phyloP scores from a whole-genome alignment of 2,329 filamentous ascomycete genomes.

The Colletotrichum brevisporum region DNA sequence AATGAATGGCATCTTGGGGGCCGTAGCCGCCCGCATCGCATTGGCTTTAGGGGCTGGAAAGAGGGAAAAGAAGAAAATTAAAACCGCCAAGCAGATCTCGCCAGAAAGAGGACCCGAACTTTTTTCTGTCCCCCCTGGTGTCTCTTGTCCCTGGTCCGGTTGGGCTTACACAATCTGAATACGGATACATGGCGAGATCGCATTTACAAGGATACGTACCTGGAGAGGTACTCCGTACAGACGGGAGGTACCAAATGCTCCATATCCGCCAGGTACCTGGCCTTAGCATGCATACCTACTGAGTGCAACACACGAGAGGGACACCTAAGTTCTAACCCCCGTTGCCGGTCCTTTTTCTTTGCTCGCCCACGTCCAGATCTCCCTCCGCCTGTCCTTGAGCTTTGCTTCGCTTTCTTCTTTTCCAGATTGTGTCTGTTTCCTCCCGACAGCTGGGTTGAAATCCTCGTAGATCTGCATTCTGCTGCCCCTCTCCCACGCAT shows the following conservation, averaged over 20 bases:
- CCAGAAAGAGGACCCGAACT: slow-evolving; percentile 6
- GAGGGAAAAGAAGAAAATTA: slow-evolving; percentile 1
- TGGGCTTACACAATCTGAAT: background rate
- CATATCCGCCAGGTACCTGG: background rate
- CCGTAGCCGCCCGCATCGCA: slow-evolving; percentile 13
- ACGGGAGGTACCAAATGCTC: background rate
- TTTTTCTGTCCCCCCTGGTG: slow-evolving; percentile 3
- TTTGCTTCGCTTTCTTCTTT: slow-evolving; percentile 7
- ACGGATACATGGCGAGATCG: slow-evolving; percentile 25
- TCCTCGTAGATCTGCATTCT: slow-evolving; percentile 5
- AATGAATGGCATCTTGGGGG: slow-evolving; percentile 5
- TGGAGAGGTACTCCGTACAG: background rate
- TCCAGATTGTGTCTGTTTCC: slow-evolving; percentile 6
- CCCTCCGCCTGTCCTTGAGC: background rate
- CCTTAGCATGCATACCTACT: background rate
- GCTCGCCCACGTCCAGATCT: background rate
- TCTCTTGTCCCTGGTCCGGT: slow-evolving; percentile 3
- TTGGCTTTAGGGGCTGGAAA: slow-evolving; percentile 15
- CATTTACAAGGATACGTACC: slow-evolving; percentile 20
- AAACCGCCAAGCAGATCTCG: slow-evolving; percentile 13
- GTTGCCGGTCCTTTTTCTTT: slow-evolving; percentile 30
- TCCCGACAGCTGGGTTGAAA: slow-evolving; percentile 13
- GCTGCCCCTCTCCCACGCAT: slow-evolving; percentile 1
- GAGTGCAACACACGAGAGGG: slow-evolving; percentile 21
- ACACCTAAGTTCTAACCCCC: slow-evolving; percentile 18